Evolutionary conservation across 2,329 filamentous ascomycete species (phyloP).

Genomic region (Xylaria sp.): DNA sequence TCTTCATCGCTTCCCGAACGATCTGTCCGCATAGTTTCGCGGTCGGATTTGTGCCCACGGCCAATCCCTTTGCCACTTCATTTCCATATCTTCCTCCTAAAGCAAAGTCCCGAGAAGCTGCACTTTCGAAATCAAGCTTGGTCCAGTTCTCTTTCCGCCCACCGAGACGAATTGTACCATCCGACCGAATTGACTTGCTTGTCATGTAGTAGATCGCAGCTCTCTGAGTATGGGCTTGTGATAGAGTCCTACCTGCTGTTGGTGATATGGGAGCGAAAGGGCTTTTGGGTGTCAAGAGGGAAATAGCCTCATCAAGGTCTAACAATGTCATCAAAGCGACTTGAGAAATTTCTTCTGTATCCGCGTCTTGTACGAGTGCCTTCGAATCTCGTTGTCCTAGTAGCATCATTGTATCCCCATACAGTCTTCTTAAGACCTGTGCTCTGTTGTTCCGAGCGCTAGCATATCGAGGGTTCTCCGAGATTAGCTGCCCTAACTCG

Average conservation of each 20-base stretch:
- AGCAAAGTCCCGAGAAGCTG: slow-evolving; percentile 72
- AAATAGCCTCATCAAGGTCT: slow-evolving; percentile 69
- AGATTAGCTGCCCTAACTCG: slow-evolving; percentile 66
- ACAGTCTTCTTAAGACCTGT: slow-evolving; percentile 71
- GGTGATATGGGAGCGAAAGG: slow-evolving; percentile 68
- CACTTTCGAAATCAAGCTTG: slow-evolving; percentile 69
- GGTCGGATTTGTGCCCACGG: slow-evolving; percentile 74
- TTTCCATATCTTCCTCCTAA: slow-evolving; percentile 73
- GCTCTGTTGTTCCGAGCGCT: slow-evolving; percentile 80
- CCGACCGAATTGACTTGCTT: slow-evolving; percentile 60
- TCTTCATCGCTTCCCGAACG: slow-evolving; percentile 75
- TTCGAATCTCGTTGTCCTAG: slow-evolving; percentile 52
- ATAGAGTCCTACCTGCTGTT: slow-evolving; percentile 72
- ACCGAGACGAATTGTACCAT: slow-evolving; percentile 53
- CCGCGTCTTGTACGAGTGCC: slow-evolving; percentile 56
- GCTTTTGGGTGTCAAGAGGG: slow-evolving; percentile 65
- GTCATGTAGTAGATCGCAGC: slow-evolving; percentile 72
- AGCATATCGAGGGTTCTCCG: slow-evolving; percentile 72
- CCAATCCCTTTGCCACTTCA: slow-evolving; percentile 71
- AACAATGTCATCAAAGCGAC: slow-evolving; percentile 58
- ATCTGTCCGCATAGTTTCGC: slow-evolving; percentile 77
- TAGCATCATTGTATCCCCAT: slow-evolving; percentile 70
- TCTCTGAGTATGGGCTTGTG: slow-evolving; percentile 77
- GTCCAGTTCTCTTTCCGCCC: slow-evolving; percentile 59
- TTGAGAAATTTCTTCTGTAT: slow-evolving; percentile 52